Base-by-base conservation (phyloP, 1,284 basidiomycete species). In the Tilletia caries region DNA sequence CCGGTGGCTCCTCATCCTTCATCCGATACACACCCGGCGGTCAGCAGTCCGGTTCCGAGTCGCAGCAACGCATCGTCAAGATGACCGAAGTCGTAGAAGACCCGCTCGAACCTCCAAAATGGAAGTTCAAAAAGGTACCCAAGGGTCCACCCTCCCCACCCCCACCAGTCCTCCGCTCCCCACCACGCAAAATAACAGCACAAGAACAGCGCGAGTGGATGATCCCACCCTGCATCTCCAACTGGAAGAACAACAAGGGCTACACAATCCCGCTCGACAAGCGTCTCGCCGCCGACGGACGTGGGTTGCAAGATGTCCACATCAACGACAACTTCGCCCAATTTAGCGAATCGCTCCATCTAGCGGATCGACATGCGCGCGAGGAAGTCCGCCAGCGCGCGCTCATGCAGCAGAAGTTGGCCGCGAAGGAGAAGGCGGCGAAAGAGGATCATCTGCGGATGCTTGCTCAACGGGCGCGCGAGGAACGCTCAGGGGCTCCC, bases 191-290 rank as follows among this genome's bases (percentile, higher is more conserved):
- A 79, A 93, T 93, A 2, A 96, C 95, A 0, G 92, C 92, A 2
- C 91, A 93, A 71, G 96, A 98, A 83, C 95, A 98, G 85, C 98
- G 98, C 85, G 95, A 98, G 80, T 98, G 96, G 96, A 97, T 97
- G 94, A 98, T 99, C 68, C 96, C 96, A 2, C 96, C 96, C 20
- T 98, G 94, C 84, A 97, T 99, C 74, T 97, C 94, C 41, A 99
- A 98, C 85, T 99, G 96, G 96, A 99, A 99, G 87, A 99, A 99
- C 87, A 98, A 98, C 89, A 98, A 98, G 85, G 96, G 96, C 88
- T 98, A 95, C 85, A 98, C 95, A 4, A 98, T 98, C 77, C 95
- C 96, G 33, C 88, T 98, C 29, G 96, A 98, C 84, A 98, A 99
- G 86, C 92, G 96, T 78, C 87, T 99, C 64, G 96, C 96, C 25